Conservation (phyloP, 306 rosid species). For the Dryas octopetala region DNA sequence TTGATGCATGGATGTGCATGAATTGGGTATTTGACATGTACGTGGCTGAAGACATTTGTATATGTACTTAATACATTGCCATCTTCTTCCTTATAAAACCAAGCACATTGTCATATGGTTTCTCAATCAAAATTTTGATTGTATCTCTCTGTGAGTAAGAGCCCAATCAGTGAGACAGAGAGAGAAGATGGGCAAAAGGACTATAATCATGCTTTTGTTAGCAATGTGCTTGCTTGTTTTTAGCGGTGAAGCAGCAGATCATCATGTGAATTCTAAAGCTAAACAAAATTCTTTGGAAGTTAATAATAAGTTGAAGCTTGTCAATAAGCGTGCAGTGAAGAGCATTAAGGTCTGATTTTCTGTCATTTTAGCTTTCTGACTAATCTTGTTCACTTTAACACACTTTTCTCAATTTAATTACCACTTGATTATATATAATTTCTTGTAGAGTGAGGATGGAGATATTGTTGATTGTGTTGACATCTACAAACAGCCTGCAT, state of each 20-base stretch:
- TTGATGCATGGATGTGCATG: too few species aligned
- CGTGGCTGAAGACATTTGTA: neutral
- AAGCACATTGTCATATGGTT: neutral
- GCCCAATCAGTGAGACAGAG: neutral
- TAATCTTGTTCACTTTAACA: neutral
- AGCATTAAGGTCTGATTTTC: conserved; percentile 38
- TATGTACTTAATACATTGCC: neutral
- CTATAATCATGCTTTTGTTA: conserved; percentile 15
- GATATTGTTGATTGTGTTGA: conserved; percentile 58
- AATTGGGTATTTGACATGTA: too few species aligned
- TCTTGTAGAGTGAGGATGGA: conserved; percentile 57
- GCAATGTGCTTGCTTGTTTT: conserved; percentile 23
- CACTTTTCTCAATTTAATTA: neutral
- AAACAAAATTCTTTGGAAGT: conserved; percentile 8
- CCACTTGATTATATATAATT: neutral
- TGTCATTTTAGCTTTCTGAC: neutral
- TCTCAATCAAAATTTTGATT: neutral
- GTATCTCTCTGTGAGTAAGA: neutral
- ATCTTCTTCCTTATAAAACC: neutral
- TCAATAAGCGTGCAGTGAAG: conserved; percentile 53
- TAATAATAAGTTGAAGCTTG: conserved; percentile 45
- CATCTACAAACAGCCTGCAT: conserved; percentile 54
- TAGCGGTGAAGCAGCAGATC: conserved; percentile 1
- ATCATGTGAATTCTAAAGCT: conserved; percentile 20
- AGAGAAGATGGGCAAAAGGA: conserved; percentile 23